A percentile compares a stretch with the other conserved stretches of the same genome.
Conservation (phyloP, 2,329 filamentous ascomycete species). For the Xylariaceae sp. region DNA sequence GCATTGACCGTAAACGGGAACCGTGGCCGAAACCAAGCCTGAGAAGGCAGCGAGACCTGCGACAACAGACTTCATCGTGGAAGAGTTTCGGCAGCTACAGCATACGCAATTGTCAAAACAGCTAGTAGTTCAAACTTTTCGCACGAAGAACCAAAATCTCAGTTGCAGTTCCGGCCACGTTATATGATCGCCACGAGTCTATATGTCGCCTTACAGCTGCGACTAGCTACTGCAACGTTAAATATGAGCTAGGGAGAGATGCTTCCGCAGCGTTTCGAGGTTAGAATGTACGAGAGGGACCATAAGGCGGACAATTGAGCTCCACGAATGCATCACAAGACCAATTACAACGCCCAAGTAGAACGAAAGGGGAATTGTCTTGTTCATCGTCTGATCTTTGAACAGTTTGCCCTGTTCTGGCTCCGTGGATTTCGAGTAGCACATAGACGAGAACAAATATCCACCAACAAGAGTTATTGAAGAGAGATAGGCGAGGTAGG, state of each 20-base stretch:
- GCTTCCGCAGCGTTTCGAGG: conserved; percentile 7
- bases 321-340: conserved; percentile 5
- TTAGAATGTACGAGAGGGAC: conserved; percentile 2
- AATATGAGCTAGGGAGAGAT: conserved; percentile 7
- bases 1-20: conserved; percentile 32
- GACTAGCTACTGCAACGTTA: conserved; percentile 6
- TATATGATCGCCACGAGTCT: not conserved
- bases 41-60: conserved; percentile 20
- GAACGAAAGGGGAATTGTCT: no score
- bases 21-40: conserved; percentile 19
- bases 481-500: no score
- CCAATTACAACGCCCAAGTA: no score
- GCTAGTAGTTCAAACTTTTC: no score
- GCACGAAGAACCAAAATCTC: no score
- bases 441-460: not conserved
- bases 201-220: conserved; percentile 1
- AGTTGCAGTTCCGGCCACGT: not conserved
- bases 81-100: not conserved
- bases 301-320: conserved; percentile 8
- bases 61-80: conserved; percentile 23
- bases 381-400: no score
- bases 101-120: no score
- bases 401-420: not conserved
- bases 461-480: conserved; percentile 6
- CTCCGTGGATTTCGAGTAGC: not conserved